Evolutionary conservation across 2,329 filamentous ascomycete species (phyloP).

Genomic region (Raffaelea albimanens): DNA sequence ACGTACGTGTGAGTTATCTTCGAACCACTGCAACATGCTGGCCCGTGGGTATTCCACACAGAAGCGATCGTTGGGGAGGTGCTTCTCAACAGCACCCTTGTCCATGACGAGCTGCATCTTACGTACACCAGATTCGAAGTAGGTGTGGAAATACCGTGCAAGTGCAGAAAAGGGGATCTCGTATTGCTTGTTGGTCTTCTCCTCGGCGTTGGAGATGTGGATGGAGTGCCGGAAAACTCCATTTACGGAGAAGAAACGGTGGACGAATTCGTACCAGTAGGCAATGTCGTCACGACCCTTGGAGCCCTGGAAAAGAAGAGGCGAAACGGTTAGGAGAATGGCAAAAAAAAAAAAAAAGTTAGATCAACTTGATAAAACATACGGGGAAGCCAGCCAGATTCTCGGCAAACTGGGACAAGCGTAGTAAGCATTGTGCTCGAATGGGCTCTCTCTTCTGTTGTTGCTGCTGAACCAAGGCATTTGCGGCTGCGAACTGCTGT

Average conservation of each 20-base stretch:
- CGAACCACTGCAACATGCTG: slow-evolving; percentile 83
- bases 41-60: slow-evolving; percentile 68
- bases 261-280: slow-evolving; percentile 74
- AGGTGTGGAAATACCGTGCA: slow-evolving; percentile 79
- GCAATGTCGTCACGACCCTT: slow-evolving; percentile 58
- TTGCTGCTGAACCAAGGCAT: slow-evolving; percentile 30
- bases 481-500: slow-evolving; percentile 23
- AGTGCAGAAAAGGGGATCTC: slow-evolving; percentile 77
- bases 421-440: slow-evolving; percentile 49
- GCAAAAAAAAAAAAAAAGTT: neutral
- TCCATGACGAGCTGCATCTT: slow-evolving; percentile 82
- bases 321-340: slow-evolving; percentile 7
- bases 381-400: slow-evolving; percentile 51
- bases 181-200: slow-evolving; percentile 62
- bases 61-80: slow-evolving; percentile 53
- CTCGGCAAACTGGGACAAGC: slow-evolving; percentile 54
- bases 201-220: slow-evolving; percentile 43
- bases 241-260: slow-evolving; percentile 67
- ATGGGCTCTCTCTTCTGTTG: slow-evolving; percentile 41
- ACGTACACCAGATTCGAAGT: slow-evolving; percentile 78
- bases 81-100: slow-evolving; percentile 45
- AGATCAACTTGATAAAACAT: slow-evolving; percentile 19
- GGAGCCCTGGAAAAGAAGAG: slow-evolving; percentile 35
- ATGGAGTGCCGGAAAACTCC: slow-evolving; percentile 71
- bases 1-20: slow-evolving; percentile 70